These are phyloP conservation scores for Fraxinus xanthoxyloides DNA, from an alignment of 305 asterid species.

Conservation along the genomic window DNA sequence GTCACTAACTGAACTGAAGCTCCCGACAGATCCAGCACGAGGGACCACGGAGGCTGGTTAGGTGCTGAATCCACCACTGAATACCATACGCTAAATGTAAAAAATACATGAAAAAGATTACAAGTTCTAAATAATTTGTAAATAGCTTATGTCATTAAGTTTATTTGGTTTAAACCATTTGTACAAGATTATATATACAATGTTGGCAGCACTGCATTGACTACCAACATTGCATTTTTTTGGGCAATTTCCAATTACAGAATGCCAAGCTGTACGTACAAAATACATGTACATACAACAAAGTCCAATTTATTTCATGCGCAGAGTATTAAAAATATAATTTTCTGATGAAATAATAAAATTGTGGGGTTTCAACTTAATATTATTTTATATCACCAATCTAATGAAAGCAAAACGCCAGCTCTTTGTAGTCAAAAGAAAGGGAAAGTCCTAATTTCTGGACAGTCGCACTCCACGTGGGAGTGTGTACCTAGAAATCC, in stretches of 20 bases:
- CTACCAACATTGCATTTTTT: not conserved
- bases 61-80: too few relatives aligned
- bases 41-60: too few relatives aligned
- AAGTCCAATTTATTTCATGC: not conserved
- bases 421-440: not conserved
- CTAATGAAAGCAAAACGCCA: not conserved
- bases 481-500: not conserved
- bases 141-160: not conserved
- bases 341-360: not conserved
- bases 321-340: not conserved
- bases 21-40: too few relatives aligned
- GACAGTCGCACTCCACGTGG: not conserved
- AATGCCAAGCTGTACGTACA: not conserved
- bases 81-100: not conserved
- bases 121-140: too few relatives aligned
- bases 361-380: not conserved
- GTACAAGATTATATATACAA: too few relatives aligned
- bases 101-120: not conserved
- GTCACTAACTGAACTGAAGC: too few relatives aligned
- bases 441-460: not conserved
- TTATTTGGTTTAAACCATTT: too few relatives aligned
- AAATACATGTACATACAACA: not conserved
- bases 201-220: too few relatives aligned
- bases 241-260: not conserved
- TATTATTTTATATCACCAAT: not conserved